These are phyloP conservation scores for Cytospora piceae DNA, from an alignment of 2,329 filamentous ascomycete genomes.

Conservation along the genomic window DNA sequence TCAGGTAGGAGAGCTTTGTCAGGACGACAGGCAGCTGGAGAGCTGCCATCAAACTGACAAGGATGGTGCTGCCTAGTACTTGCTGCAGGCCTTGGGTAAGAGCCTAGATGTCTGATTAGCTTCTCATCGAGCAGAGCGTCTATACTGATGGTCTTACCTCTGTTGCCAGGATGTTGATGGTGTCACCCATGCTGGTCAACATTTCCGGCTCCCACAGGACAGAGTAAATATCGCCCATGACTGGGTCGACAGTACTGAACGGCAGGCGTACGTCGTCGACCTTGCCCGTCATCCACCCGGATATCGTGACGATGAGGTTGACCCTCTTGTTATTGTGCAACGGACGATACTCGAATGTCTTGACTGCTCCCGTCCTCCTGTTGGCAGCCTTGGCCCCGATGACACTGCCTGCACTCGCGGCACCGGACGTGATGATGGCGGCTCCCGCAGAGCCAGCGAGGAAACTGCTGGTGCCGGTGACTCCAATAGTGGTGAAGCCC, in stretches of 20 bases:
- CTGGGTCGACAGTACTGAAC: conserved; percentile 92
- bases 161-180: conserved; percentile 96
- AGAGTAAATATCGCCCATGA: conserved; percentile 98
- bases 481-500: conserved; percentile 92
- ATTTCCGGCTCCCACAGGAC: conserved; percentile 98
- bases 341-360: conserved; percentile 95
- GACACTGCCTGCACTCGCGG: conserved; percentile 81
- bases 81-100: conserved; percentile 96
- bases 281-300: conserved; percentile 98
- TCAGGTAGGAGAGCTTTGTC: conserved; percentile 92
- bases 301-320: conserved; percentile 92
- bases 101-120: conserved; percentile 63
- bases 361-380: conserved; percentile 86
- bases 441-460: conserved; percentile 90
- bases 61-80: conserved; percentile 85
- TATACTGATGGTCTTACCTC: conserved; percentile 66
- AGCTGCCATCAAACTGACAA: conserved; percentile 88
- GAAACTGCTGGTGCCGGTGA: conserved; percentile 86
- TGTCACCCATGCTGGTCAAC: conserved; percentile 96
- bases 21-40: conserved; percentile 90
- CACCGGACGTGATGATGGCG: conserved; percentile 89
- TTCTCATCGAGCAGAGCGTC: not conserved
- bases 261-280: conserved; percentile 94
- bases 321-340: conserved; percentile 98
- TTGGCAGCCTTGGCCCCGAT: conserved; percentile 87